These are phyloP conservation scores for Brettanomyces anomalus DNA, from an alignment of 805 yeast species.

Conservation along the genomic window DNA sequence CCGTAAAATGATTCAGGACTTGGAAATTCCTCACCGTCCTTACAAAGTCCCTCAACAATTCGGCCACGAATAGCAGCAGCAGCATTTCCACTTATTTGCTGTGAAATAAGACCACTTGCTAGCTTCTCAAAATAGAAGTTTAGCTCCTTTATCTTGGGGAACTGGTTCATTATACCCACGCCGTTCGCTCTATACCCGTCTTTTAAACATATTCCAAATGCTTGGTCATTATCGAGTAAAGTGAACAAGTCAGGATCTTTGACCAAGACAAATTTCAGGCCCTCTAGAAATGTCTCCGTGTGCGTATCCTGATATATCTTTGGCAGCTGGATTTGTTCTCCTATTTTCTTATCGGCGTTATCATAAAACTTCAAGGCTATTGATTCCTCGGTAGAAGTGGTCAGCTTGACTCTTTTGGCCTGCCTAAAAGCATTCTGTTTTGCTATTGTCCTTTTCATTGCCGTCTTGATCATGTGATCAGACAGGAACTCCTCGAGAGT, in stretches of 20 bases:
- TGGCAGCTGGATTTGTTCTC: neutral
- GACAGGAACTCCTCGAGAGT: no score
- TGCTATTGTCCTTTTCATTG: no score
- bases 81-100: slow-evolving; percentile 75
- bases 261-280: slow-evolving; percentile 14
- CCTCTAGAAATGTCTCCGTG: slow-evolving; percentile 15
- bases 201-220: neutral
- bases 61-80: slow-evolving; percentile 54
- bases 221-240: slow-evolving; percentile 2
- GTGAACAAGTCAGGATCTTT: slow-evolving; percentile 18
- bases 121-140: slow-evolving; percentile 33
- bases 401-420: no score
- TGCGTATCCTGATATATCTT: slow-evolving; percentile 9
- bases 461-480: no score
- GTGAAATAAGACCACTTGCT: slow-evolving; percentile 48
- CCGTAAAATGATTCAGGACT: slow-evolving; percentile 38
- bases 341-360: no score
- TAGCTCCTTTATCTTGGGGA: slow-evolving; percentile 2
- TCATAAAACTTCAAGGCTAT: neutral
- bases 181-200: neutral
- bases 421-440: no score
- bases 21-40: slow-evolving; percentile 31
- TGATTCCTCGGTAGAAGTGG: no score
- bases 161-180: neutral
- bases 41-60: slow-evolving; percentile 9